Evolutionary conservation across 331 rosid species (phyloP).

Genomic region (Dryas integrifolia): DNA sequence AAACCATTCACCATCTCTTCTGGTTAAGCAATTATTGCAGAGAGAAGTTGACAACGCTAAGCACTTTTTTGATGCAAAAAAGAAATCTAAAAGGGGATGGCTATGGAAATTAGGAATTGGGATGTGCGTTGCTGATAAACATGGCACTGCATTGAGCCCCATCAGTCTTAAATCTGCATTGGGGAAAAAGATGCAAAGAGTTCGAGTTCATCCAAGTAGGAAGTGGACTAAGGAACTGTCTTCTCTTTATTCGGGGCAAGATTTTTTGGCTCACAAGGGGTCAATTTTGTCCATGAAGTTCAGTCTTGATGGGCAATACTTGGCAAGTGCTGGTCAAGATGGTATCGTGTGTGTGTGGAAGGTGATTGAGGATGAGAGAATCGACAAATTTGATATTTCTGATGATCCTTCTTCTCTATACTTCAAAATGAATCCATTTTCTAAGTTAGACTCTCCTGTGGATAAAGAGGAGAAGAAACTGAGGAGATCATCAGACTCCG

Average conservation of each 20-base stretch:
- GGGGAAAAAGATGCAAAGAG: slow-evolving; percentile 40
- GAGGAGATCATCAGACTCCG: slow-evolving; percentile 46
- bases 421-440: slow-evolving; percentile 50
- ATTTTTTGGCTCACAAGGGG: slow-evolving; percentile 62
- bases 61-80: slow-evolving; percentile 24
- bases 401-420: slow-evolving; percentile 50
- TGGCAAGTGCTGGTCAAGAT: slow-evolving; percentile 73
- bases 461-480: slow-evolving; percentile 43
- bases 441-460: slow-evolving; percentile 41
- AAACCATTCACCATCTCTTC: slow-evolving; percentile 33
- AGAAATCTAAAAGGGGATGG: slow-evolving; percentile 54
- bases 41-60: slow-evolving; percentile 40
- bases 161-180: slow-evolving; percentile 29
- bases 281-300: slow-evolving; percentile 67
- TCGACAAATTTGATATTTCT: slow-evolving; percentile 34
- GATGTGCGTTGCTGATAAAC: slow-evolving; percentile 41
- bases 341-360: slow-evolving; percentile 66
- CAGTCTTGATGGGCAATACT: slow-evolving; percentile 59
- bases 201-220: slow-evolving; percentile 48
- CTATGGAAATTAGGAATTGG: slow-evolving; percentile 46
- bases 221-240: slow-evolving; percentile 63
- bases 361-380: slow-evolving; percentile 54
- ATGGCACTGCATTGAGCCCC: slow-evolving; percentile 29
- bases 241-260: slow-evolving; percentile 53
- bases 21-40: slow-evolving; percentile 38